Base-by-base conservation (phyloP, 1,139 yeast species). In the Geotrichum fermentans region DNA sequence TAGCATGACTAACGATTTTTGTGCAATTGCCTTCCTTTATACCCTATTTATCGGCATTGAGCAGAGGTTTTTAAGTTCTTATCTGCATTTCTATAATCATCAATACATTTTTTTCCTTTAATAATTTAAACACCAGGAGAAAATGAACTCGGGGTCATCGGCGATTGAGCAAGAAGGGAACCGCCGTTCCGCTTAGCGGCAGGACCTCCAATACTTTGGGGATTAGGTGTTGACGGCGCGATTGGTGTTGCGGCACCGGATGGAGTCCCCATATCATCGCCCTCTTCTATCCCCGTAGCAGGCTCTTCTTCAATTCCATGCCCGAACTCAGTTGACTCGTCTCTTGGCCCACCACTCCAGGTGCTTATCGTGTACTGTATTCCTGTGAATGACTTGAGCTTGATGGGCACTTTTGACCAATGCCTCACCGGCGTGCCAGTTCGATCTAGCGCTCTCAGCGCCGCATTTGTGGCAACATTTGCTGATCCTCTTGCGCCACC, bases 361-460 rank as follows among this genome's bases (percentile, higher is more conserved):
- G 71, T 61, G 6, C 63, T 61, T 53, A 79, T 68, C n/a, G 68
- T 64, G 47, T 76, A 74, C 54, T 72, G 72, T 58, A 74, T 77
- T 11, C 86, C 84, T 11, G 82, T 79, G 58, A 80, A 80, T n/a
- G 81, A 74, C 61, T 76, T 77, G 55, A 80, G 72, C 43, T 67
- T 59, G 11, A 72, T 57, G 1, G 76, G 73, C 47, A 69, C 67
- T 58, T 77, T 77, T 7, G 58, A 62, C 85, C 86, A 80, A 56
- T 68, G 72, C 49, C 75, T 70, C 34, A 72, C 70, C 20, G 78
- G 77, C 47, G 67, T 71, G 2, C 82, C 80, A 8, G 75, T 64
- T 53, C 73, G 73, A 55, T 78, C 83, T 52, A 77, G 62, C 2
- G 67, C 66, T 26, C 63, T 47, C 36, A 62, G 47, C 22, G 58